Conservation (phyloP, 2,329 filamentous ascomycete species). For the Dothistroma pini region DNA sequence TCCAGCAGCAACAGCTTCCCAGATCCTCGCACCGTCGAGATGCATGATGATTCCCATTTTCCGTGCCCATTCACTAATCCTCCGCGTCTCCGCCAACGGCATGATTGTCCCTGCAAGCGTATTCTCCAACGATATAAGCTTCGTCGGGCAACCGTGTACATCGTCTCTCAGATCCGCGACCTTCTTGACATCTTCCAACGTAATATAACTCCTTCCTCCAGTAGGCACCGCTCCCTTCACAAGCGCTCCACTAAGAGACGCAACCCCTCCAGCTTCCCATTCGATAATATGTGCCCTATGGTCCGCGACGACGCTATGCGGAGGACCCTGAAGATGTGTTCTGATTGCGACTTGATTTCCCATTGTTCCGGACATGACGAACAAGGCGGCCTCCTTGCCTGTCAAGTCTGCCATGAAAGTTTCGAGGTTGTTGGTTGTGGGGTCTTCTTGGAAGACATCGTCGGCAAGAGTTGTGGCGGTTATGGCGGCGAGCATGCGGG, state of each 20-base stretch:
- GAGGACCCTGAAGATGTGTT: constrained; percentile 72
- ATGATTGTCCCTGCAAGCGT: constrained; percentile 76
- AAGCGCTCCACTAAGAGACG: constrained; percentile 67
- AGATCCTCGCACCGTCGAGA: constrained; percentile 74
- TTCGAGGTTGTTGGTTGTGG: constrained; percentile 73
- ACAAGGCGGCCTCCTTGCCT: constrained; percentile 70
- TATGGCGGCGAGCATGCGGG: constrained; percentile 78
- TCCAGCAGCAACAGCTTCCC: constrained; percentile 73
- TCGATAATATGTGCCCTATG: constrained; percentile 72
- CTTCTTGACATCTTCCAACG: constrained; percentile 69
- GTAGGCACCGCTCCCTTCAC: constrained; percentile 62
- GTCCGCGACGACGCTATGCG: constrained; percentile 77
- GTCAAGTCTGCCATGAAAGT: constrained; percentile 67
- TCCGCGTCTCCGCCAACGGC: constrained; percentile 66
- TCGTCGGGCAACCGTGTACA: constrained; percentile 74
- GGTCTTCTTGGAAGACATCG: constrained; percentile 79
- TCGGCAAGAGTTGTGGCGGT: constrained; percentile 71
- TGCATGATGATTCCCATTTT: constrained; percentile 66
- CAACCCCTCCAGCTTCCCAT: constrained; percentile 66
- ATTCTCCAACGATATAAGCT: constrained; percentile 80
- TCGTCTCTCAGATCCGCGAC: constrained; percentile 64
- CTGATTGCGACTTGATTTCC: constrained; percentile 81
- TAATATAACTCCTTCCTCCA: constrained; percentile 67
- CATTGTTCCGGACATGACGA: constrained; percentile 90
- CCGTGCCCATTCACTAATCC: constrained; percentile 65